Percentiles rank a stretch among this genome's conserved stretches.
These are phyloP conservation scores for Mucuna pruriens DNA, from an alignment of 306 rosid species.

Conservation along the genomic window DNA sequence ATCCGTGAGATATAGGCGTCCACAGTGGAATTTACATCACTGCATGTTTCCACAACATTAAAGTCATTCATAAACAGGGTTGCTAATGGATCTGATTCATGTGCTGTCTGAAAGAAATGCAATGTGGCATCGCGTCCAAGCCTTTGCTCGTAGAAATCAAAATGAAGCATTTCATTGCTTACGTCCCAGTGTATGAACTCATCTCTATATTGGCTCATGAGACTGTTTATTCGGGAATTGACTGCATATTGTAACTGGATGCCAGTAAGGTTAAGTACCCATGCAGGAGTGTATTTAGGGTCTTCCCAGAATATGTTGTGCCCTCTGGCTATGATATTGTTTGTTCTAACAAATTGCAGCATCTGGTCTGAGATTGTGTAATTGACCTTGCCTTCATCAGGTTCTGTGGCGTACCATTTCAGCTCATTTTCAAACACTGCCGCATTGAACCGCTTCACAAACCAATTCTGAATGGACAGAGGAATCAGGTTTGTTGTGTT, in stretches of 20 bases:
- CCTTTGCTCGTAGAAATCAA: constrained; percentile 80
- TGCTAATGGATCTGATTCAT: constrained; percentile 73
- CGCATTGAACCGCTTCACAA: constrained; percentile 78
- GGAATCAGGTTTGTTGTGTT: not conserved
- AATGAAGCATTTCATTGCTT: constrained; percentile 97
- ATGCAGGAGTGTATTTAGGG: constrained; percentile 69
- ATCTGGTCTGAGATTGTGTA: constrained; percentile 74
- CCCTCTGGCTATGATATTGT: constrained; percentile 75
- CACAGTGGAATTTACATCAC: constrained; percentile 75
- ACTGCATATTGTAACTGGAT: constrained; percentile 62
- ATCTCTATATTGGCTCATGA: constrained; percentile 71
- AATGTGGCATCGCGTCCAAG: constrained; percentile 77
- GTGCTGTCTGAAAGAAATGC: constrained; percentile 73
- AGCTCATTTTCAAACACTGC: constrained; percentile 93
- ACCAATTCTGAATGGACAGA: constrained; percentile 65
- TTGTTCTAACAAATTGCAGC: constrained; percentile 72
- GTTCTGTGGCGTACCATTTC: constrained; percentile 94
- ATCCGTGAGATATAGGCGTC: constrained; percentile 65
- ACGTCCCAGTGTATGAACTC: constrained; percentile 95
- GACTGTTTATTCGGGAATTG: constrained; percentile 61
- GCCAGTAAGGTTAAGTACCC: constrained; percentile 75
- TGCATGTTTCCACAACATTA: constrained; percentile 92
- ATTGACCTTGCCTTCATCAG: constrained; percentile 65
- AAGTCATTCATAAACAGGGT: constrained; percentile 87
- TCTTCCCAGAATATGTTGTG: constrained; percentile 98